phyloP scores from a whole-genome alignment of 2,329 filamentous ascomycete species.

The Diaporthe vexans region DNA sequence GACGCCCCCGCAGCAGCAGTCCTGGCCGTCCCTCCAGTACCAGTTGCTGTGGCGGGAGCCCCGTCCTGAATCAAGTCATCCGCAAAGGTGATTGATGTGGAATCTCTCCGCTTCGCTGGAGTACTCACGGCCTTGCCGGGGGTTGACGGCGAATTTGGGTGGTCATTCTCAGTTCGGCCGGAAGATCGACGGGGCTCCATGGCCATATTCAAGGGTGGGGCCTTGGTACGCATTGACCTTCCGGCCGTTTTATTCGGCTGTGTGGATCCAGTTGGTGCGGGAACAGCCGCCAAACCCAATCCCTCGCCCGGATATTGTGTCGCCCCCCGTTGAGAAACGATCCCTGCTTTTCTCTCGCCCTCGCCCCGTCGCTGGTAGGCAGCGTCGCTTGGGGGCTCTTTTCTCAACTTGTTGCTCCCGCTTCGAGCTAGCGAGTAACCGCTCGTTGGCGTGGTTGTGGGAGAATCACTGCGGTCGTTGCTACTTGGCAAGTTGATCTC shows the following conservation, averaged over 20 bases:
- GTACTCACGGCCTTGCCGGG: slow-evolving; percentile 45
- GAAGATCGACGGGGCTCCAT: slow-evolving; percentile 29
- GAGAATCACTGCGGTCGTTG: slow-evolving; percentile 43
- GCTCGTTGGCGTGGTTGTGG: slow-evolving; percentile 50
- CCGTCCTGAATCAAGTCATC: slow-evolving; percentile 34
- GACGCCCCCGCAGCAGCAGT: slow-evolving; percentile 39
- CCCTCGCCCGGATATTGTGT: slow-evolving; percentile 18
- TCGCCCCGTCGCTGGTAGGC: slow-evolving; percentile 60
- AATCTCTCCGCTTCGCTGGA: slow-evolving; percentile 41
- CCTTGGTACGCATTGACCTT: slow-evolving; percentile 40
- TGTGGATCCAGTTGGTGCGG: slow-evolving; percentile 35
- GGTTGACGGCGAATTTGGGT: slow-evolving; percentile 40
- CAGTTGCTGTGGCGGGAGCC: slow-evolving; percentile 30
- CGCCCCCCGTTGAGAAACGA: slow-evolving; percentile 10
- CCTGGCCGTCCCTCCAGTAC: slow-evolving; percentile 1
- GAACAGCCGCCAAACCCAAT: slow-evolving; percentile 35
- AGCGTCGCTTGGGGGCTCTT: slow-evolving; percentile 68
- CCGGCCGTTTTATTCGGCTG: slow-evolving; percentile 34
- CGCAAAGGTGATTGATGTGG: slow-evolving; percentile 32
- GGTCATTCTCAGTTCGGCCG: slow-evolving; percentile 39
- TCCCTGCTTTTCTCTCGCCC: slow-evolving; percentile 54
- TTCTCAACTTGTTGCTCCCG: slow-evolving; percentile 71
- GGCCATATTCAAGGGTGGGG: slow-evolving; percentile 36
- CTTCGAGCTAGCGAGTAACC: slow-evolving; percentile 59
- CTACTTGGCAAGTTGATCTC: slow-evolving; percentile 55